phyloP scores from a whole-genome alignment of 768 basidiomycete species.

The Lentinus tigrinus region DNA sequence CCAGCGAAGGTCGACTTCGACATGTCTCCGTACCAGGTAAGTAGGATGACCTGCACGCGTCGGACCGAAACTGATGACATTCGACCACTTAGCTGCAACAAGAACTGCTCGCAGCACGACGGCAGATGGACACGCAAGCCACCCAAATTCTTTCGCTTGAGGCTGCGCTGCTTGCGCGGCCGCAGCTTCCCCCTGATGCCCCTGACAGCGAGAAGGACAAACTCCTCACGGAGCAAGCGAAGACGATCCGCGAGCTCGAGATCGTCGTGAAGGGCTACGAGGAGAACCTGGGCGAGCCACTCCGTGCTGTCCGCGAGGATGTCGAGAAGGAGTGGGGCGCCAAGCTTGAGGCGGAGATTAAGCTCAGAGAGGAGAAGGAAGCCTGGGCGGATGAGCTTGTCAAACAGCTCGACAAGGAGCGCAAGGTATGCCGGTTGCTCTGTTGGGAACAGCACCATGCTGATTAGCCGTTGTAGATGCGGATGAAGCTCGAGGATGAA shows the following conservation, averaged over 20 bases:
- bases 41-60: slow-evolving; percentile 8
- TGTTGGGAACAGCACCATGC: neutral
- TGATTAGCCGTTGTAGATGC: slow-evolving; percentile 34
- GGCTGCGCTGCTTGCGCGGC: slow-evolving; percentile 69
- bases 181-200: slow-evolving; percentile 62
- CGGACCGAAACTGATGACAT: neutral
- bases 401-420: slow-evolving; percentile 76
- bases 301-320: slow-evolving; percentile 65
- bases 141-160: slow-evolving; percentile 85
- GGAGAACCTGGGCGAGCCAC: slow-evolving; percentile 67
- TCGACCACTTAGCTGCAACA: slow-evolving; percentile 65
- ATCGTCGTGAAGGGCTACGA: slow-evolving; percentile 69
- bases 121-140: slow-evolving; percentile 77
- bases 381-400: slow-evolving; percentile 75
- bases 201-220: slow-evolving; percentile 74
- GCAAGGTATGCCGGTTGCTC: slow-evolving; percentile 43
- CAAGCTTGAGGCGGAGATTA: slow-evolving; percentile 57
- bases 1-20: slow-evolving; percentile 90
- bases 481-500: slow-evolving; percentile 72
- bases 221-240: slow-evolving; percentile 68
- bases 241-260: slow-evolving; percentile 79
- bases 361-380: slow-evolving; percentile 65
- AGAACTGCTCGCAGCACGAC: slow-evolving; percentile 76
- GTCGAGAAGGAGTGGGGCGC: slow-evolving; percentile 71
- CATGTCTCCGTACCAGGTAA: slow-evolving; percentile 80